Base-by-base conservation (phyloP, 2,329 filamentous ascomycete genomes). In the Aureobasidium pullulans region DNA sequence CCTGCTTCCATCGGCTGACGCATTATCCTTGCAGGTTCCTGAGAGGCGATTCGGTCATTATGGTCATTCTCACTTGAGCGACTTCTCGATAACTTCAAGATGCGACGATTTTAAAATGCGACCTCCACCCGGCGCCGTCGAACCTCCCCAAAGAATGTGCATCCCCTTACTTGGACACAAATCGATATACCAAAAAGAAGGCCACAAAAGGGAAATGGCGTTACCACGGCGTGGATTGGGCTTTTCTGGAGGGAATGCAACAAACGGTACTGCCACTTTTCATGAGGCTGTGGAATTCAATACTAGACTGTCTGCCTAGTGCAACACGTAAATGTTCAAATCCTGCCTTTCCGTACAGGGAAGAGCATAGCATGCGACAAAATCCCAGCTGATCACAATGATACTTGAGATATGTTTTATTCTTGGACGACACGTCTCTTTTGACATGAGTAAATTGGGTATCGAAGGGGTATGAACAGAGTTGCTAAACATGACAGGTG, bases 11-110 rank as follows among this genome's bases (percentile, higher is more conserved):
- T 8, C 36, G 28, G 19, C 32, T 47, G 47, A 49, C 34, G 34
- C n/a, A 43, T 11, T 48, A 11, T 3, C 2, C 8, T 5, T 23
- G 15, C 31, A 63, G 61, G 61, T 93, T 94, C 73, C 75, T 94
- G 65, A 81, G 89, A 72, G 89, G 89, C 63, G 90, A 94, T 71
- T 91, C 88, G 42, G 90, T 94, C 67, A 92, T 94, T 68, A 78
- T 94, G 64, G 89, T 94, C 61, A 79, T 94, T 66, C 79, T 94
- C 68, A 92, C 88, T 78, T 94, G 80, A 79, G 52, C 60, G 16
- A 10, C n/a, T 23, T 28, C 19, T 7, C 11, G 13, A 10, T 7
- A 15, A 36, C 13, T 36, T 11, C 16, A 23, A 28, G 23, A 56
- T 44, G 52, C 52, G 29, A 56, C 40, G 31, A 56, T 15, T 36